Conservation (phyloP, 306 rosid genomes). For the Pyrus communis region DNA sequence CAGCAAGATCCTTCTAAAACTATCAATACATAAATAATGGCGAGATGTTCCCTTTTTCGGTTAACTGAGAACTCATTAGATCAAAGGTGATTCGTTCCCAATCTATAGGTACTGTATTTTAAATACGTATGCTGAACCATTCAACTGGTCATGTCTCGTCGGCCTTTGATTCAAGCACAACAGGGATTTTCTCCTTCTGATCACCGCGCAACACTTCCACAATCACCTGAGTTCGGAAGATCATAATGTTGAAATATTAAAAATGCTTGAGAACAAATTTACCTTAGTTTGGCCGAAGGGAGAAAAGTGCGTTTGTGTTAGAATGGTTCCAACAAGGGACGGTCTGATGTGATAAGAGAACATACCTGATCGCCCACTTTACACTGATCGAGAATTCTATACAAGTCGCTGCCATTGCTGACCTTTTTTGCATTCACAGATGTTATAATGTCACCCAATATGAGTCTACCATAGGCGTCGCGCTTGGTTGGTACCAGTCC, state of each 20-base stretch:
- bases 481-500: conserved; percentile 86
- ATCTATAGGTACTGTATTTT: not conserved
- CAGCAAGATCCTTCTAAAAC: not conserved
- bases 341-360: not conserved
- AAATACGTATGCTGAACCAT: not conserved
- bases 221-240: conserved; percentile 45
- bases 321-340: not conserved
- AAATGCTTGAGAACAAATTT: not conserved
- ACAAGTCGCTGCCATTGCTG: conserved; percentile 84
- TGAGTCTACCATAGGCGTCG: conserved; percentile 82
- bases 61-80: not conserved
- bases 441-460: conserved; percentile 92
- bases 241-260: not conserved
- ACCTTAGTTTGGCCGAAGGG: not conserved
- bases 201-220: conserved; percentile 97
- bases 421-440: conserved; percentile 85
- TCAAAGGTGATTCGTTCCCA: not conserved
- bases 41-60: not conserved
- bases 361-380: conserved; percentile 90
- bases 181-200: conserved; percentile 89
- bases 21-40: not conserved
- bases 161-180: conserved; percentile 76
- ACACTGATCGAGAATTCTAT: conserved; percentile 95
- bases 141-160: conserved; percentile 57
- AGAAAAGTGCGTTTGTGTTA: not conserved